phyloP scores from a whole-genome alignment of 208 protist species.

The Wallacemonas sp. region DNA sequence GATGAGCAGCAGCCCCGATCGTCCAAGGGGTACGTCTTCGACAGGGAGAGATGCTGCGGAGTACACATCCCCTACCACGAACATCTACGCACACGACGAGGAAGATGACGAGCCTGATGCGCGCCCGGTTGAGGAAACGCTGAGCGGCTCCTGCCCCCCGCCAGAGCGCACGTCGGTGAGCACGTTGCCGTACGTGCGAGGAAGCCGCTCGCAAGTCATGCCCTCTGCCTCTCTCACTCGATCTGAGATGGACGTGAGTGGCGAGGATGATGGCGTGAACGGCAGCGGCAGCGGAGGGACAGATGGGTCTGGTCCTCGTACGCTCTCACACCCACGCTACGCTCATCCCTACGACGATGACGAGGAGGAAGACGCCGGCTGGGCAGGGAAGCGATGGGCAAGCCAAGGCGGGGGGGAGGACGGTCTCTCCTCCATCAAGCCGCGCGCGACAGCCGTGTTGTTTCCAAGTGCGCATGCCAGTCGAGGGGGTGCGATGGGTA shows the following conservation, averaged over 20 bases:
- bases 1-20: slow-evolving; percentile 6
- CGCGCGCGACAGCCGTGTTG: slow-evolving; percentile 3
- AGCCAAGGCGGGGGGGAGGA: no score
- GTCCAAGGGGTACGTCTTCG: no score
- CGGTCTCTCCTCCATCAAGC: not conserved
- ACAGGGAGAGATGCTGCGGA: not conserved
- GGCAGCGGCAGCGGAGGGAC: no score
- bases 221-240: not conserved
- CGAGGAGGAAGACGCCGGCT: no score
- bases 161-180: slow-evolving; percentile 21
- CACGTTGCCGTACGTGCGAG: slow-evolving; percentile 33
- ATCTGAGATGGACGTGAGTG: not conserved
- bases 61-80: no score
- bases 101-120: slow-evolving; percentile 11
- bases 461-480: not conserved
- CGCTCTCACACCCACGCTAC: slow-evolving; percentile 5
- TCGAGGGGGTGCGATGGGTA: no score
- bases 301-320: no score
- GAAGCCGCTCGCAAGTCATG: slow-evolving; percentile 22
- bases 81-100: no score
- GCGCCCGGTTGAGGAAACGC: not conserved
- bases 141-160: not conserved
- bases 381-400: no score
- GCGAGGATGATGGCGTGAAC: no score
- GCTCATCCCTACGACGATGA: not conserved